These are phyloP conservation scores for Raffaelea ambrosiae DNA, from an alignment of 2,329 filamentous ascomycete species.

Conservation along the genomic window DNA sequence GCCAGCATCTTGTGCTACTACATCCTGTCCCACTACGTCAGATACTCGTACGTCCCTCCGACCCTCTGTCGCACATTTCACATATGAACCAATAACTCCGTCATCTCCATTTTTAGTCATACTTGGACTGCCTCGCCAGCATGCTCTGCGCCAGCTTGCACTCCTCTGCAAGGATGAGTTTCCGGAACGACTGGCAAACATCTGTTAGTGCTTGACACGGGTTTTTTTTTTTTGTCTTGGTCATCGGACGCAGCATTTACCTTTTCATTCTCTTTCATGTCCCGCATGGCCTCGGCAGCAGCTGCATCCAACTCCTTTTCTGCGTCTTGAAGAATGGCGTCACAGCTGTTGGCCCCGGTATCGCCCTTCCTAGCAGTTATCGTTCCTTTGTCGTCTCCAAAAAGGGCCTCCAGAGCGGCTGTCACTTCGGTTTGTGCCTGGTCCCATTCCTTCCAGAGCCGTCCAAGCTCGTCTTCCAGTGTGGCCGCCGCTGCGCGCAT, in stretches of 20 bases:
- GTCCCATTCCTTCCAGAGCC: conserved; percentile 22
- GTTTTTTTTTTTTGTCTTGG: background rate
- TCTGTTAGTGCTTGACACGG: background rate
- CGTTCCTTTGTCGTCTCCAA: background rate
- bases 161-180: conserved; percentile 13
- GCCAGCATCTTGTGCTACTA: no score
- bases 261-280: conserved; percentile 14
- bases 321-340: conserved; percentile 7
- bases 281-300: background rate
- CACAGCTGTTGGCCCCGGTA: background rate
- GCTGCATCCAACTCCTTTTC: conserved; percentile 5
- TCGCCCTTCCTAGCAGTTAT: background rate
- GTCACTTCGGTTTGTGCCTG: conserved; percentile 31
- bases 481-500: conserved; percentile 4
- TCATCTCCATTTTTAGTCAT: conserved; percentile 8
- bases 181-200: conserved; percentile 9
- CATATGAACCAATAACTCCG: no score
- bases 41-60: no score
- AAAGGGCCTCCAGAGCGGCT: conserved; percentile 15
- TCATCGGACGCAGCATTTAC: background rate
- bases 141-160: conserved; percentile 14
- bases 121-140: conserved; percentile 13
- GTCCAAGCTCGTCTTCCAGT: conserved; percentile 11
- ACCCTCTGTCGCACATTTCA: no score
- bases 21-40: no score